These are phyloP conservation scores for Rutstroemia sp. DNA, from an alignment of 2,329 filamentous ascomycete species.

Conservation along the genomic window DNA sequence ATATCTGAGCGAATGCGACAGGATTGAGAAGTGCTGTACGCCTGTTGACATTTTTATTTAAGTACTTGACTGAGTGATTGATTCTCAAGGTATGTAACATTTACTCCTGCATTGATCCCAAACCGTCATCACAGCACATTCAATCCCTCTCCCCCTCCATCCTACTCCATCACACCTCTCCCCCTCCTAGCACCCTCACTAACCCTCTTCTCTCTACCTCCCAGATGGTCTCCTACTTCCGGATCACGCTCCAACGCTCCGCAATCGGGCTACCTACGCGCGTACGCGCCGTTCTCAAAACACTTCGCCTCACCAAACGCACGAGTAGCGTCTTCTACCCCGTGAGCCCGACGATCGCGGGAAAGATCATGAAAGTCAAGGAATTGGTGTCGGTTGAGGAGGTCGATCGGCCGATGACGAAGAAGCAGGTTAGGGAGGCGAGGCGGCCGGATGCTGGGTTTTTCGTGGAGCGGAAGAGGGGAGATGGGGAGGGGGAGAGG, in stretches of 20 bases:
- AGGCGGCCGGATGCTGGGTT: slow-evolving; percentile 62
- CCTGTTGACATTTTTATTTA: no score
- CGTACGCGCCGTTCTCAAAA: slow-evolving; percentile 57
- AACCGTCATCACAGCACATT: no score
- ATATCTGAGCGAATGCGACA: no score
- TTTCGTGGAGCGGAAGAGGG: slow-evolving; percentile 48
- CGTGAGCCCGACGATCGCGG: slow-evolving; percentile 58
- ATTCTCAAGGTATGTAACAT: no score
- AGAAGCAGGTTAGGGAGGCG: slow-evolving; percentile 51
- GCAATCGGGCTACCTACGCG: slow-evolving; percentile 63
- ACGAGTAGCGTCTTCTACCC: slow-evolving; percentile 69
- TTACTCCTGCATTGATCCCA: no score
- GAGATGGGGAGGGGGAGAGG: slow-evolving; percentile 38
- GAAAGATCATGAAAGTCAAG: slow-evolving; percentile 71
- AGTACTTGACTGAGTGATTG: no score
- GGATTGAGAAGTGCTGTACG: no score
- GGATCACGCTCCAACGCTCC: slow-evolving; percentile 64
- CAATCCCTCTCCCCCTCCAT: background rate
- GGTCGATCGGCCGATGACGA: slow-evolving; percentile 51
- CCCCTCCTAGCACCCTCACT: background rate
- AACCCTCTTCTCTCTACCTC: background rate
- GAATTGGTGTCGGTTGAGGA: slow-evolving; percentile 63
- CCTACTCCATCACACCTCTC: background rate
- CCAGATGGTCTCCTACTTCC: slow-evolving; percentile 45
- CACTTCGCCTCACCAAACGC: slow-evolving; percentile 63